Conservation (phyloP, 23 red algal genomes). For the Gracilaria domingensis region DNA sequence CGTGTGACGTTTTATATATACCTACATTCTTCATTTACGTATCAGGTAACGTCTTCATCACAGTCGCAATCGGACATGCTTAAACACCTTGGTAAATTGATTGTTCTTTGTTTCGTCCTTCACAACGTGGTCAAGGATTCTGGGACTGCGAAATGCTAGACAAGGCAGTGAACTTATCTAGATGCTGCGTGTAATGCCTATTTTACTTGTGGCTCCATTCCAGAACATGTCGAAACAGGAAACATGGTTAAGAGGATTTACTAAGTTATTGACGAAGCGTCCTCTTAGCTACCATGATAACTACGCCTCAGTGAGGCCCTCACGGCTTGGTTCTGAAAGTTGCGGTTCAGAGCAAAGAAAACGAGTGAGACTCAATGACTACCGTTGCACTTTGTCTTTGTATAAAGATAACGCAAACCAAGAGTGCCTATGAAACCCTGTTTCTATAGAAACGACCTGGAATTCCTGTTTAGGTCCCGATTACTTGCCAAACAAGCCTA, state of each 20-base stretch:
- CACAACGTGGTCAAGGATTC: background rate
- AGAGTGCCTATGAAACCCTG: background rate
- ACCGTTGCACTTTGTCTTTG: no score
- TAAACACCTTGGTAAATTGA: background rate
- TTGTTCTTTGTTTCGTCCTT: conserved; percentile 14
- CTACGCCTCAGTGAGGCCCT: background rate
- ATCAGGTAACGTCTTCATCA: background rate
- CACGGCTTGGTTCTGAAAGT: no score
- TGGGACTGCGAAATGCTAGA: background rate
- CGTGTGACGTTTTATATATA: background rate
- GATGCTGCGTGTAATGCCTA: no score
- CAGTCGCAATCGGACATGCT: conserved; percentile 29
- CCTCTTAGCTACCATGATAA: no score
- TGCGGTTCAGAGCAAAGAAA: no score
- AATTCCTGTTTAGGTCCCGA: background rate
- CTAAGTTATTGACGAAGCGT: no score
- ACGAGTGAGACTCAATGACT: no score
- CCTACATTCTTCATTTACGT: background rate
- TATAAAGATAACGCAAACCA: background rate
- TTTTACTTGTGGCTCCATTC: no score
- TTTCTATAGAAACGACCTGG: background rate
- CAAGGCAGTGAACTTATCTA: background rate
- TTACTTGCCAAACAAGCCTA: conserved; percentile 54
- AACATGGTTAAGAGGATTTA: no score
- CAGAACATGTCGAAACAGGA: no score